Evolutionary conservation across 2,329 filamentous ascomycete genomes (phyloP), one percentile per base, ranked within the genome.

Genomic region (Lizonia empirigonia): DNA sequence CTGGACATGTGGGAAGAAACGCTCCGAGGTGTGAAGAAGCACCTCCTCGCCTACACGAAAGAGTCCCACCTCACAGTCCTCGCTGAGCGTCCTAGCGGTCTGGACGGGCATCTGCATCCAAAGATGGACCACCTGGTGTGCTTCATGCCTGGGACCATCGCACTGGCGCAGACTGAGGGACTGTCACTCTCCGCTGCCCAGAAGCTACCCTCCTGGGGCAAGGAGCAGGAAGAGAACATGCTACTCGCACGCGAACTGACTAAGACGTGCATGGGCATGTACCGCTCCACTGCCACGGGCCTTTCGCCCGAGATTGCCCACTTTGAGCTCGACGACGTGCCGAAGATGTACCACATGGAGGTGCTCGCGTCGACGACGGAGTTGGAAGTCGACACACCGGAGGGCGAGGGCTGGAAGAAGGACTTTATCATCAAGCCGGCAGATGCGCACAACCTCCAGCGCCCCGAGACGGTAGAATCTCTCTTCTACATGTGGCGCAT

Each of bases 81-180:
- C 13, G 94, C 86, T 27, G 94, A 99, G 75, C 84, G 90, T 8
- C 91, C 90, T 0, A 78, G 80, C 38, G 94, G 94, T 3, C 76
- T 99, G 7, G 69, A 80, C 20, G 79, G 80, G 5, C 64, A 77
- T 0, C 73, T 97, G 18, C 85, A 84, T 12, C 88, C 92, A 19
- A 99, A 99, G 76, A 97, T 99, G 92, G 94, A 99, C 69, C 94
- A 99, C 68, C 81, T 97, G 5, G 93, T 96, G 29, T 99, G 94
- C 76, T 99, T 99, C 80, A 88, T 97, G 84, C 92, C 93, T 0
- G 94, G 94, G 7, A 97, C 93, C 3, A 96, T 99, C 64, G 93
- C 93, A 0, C 82, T 99, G 1, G 92, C 84, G 0, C 90, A 85
- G 0, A 99, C 94, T 0, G 88, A 85, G 27, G 94, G 94, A 1